Base-by-base conservation (phyloP, 192 early-diverging fungal genomes). In the Backusella luteola region DNA sequence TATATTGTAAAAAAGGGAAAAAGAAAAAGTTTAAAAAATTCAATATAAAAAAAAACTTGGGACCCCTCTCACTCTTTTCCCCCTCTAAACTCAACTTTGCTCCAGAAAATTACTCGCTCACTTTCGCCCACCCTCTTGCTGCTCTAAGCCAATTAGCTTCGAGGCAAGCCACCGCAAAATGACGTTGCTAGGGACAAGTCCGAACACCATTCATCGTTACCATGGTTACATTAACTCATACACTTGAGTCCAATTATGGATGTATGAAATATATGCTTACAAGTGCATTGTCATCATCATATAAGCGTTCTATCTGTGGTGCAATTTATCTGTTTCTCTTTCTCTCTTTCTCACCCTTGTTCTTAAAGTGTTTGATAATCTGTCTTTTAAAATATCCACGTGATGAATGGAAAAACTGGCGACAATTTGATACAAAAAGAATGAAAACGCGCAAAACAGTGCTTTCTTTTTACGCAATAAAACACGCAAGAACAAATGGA, bases 401-500 rank as follows among this genome's bases (percentile, higher is more conserved):
- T 49, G 46, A 49, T 49, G 15, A 17, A 5, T n/a, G 46, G 46
- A 49, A 49, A 49, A 49, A 17, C 6, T 11, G 38, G 38, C 11
- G 38, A 12, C 9, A 39, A 12, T 39, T 39, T 11, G 11, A 44
- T 17, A 17, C 42, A 3, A 44, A 32, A 17, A 44, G 42, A 49
- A 49, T 49, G 46, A 49, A 49, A n/a, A 49, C 46, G 46, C 46
- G 46, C 46, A 49, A 49, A 49, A 49, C 12, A 17, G 42, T 4
- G 12, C 42, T 56, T 21, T 56, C 7, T 56, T 56, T 56, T 56
- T 21, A 9, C 19, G 23, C 6, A 21, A 41, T 6, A 42, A 41
- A 19, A 21, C 14, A 44, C 14, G 19, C 2, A 14, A 44, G 3
- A 44, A 44, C 32, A 9, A 17, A 87, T 93, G 83, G 92, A 93